Evolutionary conservation across 1,284 basidiomycete genomes (phyloP).

Genomic region (Fomitopsis pinicola): DNA sequence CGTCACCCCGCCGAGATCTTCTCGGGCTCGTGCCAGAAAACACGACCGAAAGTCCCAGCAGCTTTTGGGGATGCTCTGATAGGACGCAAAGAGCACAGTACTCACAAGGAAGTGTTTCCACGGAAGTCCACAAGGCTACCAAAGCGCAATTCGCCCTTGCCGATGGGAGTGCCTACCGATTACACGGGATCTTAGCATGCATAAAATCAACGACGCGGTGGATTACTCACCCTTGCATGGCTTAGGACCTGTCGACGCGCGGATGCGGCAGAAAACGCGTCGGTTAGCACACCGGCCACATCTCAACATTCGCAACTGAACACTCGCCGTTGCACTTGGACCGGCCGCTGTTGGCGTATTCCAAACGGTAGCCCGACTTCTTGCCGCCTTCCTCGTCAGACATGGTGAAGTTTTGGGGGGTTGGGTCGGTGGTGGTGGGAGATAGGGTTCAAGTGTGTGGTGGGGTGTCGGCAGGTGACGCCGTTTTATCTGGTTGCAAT

Average conservation of each 20-base stretch:
- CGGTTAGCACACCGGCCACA: conserved; percentile 16
- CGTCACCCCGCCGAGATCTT: too few species aligned
- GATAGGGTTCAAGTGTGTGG: conserved; percentile 12
- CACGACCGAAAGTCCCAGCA: not conserved
- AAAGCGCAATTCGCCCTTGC: conserved; percentile 70
- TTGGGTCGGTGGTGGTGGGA: conserved; percentile 16
- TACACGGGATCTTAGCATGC: conserved; percentile 6
- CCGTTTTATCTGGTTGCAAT: conserved; percentile 20
- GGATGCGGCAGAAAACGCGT: conserved; percentile 26
- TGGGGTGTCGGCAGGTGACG: conserved; percentile 16
- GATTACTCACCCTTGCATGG: conserved; percentile 62
- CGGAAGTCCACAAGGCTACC: conserved; percentile 76
- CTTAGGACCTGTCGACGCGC: conserved; percentile 55
- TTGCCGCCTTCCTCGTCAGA: conserved; percentile 51
- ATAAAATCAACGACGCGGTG: conserved; percentile 7
- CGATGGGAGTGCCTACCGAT: conserved; percentile 59
- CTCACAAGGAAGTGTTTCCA: conserved; percentile 70
- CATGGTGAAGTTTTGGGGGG: conserved; percentile 36
- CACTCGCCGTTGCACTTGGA: conserved; percentile 80
- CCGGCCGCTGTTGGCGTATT: conserved; percentile 64
- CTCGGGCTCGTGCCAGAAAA: not conserved
- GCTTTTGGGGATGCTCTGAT: not conserved
- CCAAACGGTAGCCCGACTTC: conserved; percentile 70
- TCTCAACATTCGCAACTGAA: conserved; percentile 15
- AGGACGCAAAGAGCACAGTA: conserved; percentile 14